These are phyloP conservation scores for Drechmeria coniospora DNA, from an alignment of 2,329 filamentous ascomycete genomes.

Conservation along the genomic window DNA sequence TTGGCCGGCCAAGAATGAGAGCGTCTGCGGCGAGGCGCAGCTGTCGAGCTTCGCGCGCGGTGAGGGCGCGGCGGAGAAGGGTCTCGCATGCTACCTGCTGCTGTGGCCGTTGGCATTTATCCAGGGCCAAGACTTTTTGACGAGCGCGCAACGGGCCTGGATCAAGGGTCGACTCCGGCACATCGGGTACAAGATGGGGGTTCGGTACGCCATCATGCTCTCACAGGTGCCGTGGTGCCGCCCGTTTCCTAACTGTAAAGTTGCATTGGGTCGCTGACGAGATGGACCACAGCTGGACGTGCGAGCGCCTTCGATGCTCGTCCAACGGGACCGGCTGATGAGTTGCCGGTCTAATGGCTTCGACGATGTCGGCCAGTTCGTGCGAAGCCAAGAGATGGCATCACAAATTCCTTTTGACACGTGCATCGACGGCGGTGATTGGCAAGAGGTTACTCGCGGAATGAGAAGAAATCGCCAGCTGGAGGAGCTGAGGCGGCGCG, in stretches of 20 bases:
- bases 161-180: conserved; percentile 34
- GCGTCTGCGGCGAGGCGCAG: conserved; percentile 21
- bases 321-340: conserved; percentile 27
- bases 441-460: too few species aligned
- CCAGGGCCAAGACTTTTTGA: conserved; percentile 39
- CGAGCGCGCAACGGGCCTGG: conserved; percentile 41
- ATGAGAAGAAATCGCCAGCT: too few species aligned
- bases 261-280: neutral
- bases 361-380: too few species aligned
- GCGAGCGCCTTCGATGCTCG: conserved; percentile 45
- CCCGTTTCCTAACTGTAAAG: neutral
- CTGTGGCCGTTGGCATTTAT: conserved; percentile 41
- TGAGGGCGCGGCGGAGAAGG: conserved; percentile 33
- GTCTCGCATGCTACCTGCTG: conserved; percentile 40
- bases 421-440: too few species aligned
- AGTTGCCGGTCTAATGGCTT: too few species aligned
- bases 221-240: conserved; percentile 24
- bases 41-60: conserved; percentile 31
- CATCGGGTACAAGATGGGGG: conserved; percentile 38
- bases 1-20: conserved; percentile 32
- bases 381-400: too few species aligned
- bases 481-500: too few species aligned
- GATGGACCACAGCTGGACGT: conserved; percentile 29
- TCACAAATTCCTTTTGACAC: too few species aligned
- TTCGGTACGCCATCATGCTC: conserved; percentile 40